A percentile compares a stretch with the other conserved stretches of the same genome.
phyloP scores from a whole-genome alignment of 2,329 filamentous ascomycete species.

The Ploettnerulaceae sp. region DNA sequence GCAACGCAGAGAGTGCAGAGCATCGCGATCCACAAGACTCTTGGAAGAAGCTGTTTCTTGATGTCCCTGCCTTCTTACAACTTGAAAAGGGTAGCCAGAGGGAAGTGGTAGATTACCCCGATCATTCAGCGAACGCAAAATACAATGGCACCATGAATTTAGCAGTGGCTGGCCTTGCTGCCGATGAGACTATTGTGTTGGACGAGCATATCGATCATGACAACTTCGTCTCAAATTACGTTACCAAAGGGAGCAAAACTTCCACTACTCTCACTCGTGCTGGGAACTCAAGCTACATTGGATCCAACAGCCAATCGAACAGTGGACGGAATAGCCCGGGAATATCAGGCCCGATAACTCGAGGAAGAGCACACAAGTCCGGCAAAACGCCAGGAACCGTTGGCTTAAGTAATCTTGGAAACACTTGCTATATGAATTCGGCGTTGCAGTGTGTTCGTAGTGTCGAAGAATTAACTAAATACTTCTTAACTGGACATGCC shows the following conservation, averaged over 20 bases:
- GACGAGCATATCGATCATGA: conserved; percentile 68
- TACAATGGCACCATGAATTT: conserved; percentile 72
- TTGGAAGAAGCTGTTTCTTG: conserved; percentile 43
- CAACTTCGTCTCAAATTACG: conserved; percentile 51
- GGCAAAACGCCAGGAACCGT: conserved; percentile 71
- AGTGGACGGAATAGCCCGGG: conserved; percentile 68
- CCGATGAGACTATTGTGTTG: conserved; percentile 72
- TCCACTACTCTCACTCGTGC: conserved; percentile 23
- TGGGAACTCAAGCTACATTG: conserved; percentile 16
- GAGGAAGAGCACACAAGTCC: conserved; percentile 65
- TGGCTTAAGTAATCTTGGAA: conserved; percentile 85
- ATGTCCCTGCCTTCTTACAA: conserved; percentile 54
- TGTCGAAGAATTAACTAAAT: conserved; percentile 88
- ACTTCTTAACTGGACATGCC: conserved; percentile 74
- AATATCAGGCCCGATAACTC: conserved; percentile 56
- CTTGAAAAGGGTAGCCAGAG: conserved; percentile 60
- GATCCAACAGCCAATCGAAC: conserved; percentile 40
- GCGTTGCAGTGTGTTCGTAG: conserved; percentile 91
- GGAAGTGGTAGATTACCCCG: conserved; percentile 57
- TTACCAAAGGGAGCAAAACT: conserved; percentile 20
- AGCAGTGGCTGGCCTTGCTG: conserved; percentile 60
- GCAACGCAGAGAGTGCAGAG: neutral
- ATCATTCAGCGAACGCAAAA: conserved; percentile 67
- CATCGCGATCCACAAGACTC: conserved; percentile 31
- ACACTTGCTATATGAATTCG: conserved; percentile 99